Percentiles rank a stretch among this genome's conserved stretches.
Conservation (phyloP, 2,329 filamentous ascomycete species). For the Beauveria asiatica region DNA sequence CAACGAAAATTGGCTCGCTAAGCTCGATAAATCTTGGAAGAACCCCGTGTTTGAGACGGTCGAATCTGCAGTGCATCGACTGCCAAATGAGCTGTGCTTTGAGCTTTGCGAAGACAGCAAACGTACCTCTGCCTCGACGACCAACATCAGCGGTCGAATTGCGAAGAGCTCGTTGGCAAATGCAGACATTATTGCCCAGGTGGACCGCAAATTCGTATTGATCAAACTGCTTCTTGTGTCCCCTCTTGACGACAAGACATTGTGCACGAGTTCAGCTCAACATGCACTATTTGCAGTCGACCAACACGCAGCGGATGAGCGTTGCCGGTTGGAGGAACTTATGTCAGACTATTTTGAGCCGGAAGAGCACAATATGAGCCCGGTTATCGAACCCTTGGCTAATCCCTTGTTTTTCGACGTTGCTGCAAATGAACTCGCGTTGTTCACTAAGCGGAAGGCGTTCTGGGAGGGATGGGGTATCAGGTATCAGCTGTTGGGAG, state of each 20-base stretch:
- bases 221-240: conserved; percentile 40
- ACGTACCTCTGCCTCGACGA: conserved; percentile 20
- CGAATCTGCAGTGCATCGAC: conserved; percentile 36
- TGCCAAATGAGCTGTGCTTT: conserved; percentile 19
- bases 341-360: conserved; percentile 44
- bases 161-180: conserved; percentile 51
- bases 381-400: conserved; percentile 24
- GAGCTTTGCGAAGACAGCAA: background rate
- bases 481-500: conserved; percentile 40
- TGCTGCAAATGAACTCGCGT: conserved; percentile 45
- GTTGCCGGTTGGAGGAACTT: conserved; percentile 68
- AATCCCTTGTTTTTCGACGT: conserved; percentile 59
- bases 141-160: conserved; percentile 36
- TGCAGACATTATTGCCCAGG: conserved; percentile 67
- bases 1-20: conserved; percentile 46
- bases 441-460: conserved; percentile 44
- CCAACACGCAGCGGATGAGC: conserved; percentile 91
- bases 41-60: conserved; percentile 63
- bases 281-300: conserved; percentile 70
- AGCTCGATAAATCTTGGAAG: conserved; percentile 57
- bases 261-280: conserved; percentile 14
- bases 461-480: conserved; percentile 72
- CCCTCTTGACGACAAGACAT: background rate
- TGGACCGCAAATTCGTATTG: conserved; percentile 86
- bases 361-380: conserved; percentile 23